phyloP scores from a whole-genome alignment of 116 monocot species.

The Thalassia testudinum region DNA sequence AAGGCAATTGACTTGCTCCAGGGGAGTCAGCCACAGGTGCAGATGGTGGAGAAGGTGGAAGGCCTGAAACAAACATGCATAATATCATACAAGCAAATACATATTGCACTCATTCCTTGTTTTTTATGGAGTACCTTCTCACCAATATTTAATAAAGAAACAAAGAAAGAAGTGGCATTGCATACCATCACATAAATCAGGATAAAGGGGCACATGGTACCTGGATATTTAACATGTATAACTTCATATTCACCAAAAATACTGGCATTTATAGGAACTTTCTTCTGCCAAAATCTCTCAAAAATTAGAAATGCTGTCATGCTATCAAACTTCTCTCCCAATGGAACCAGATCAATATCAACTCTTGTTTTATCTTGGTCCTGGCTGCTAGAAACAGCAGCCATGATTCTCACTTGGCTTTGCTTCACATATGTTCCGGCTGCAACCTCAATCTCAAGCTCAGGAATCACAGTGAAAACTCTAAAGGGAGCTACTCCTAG shows the following conservation, averaged over 20 bases:
- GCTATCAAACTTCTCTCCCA: slow-evolving; percentile 75
- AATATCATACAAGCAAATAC: not conserved
- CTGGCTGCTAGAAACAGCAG: slow-evolving; percentile 21
- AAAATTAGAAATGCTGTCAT: slow-evolving; percentile 59
- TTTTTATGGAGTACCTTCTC: not conserved
- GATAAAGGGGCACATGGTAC: slow-evolving; percentile 15
- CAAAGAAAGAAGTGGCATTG: not conserved
- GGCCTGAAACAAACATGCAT: slow-evolving; percentile 27
- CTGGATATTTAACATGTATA: slow-evolving; percentile 68
- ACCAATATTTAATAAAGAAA: not conserved
- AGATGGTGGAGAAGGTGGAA: slow-evolving; percentile 44
- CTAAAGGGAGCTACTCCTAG: slow-evolving; percentile 45
- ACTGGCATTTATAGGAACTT: slow-evolving; percentile 49
- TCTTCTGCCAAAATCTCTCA: slow-evolving; percentile 74
- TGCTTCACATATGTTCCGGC: slow-evolving; percentile 71
- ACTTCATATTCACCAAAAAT: slow-evolving; percentile 69
- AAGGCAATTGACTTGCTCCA: slow-evolving; percentile 36
- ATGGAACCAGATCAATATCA: slow-evolving; percentile 47
- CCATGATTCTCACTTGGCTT: slow-evolving; percentile 78
- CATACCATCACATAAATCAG: not conserved
- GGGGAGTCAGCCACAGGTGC: slow-evolving; percentile 8
- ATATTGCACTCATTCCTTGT: too few relatives aligned
- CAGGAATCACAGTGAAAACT: slow-evolving; percentile 40
- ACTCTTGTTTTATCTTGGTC: slow-evolving; percentile 48
- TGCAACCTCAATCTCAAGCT: slow-evolving; percentile 76